These are phyloP conservation scores for Colletotrichum limetticola DNA, from an alignment of 2,329 filamentous ascomycete species.

Conservation along the genomic window DNA sequence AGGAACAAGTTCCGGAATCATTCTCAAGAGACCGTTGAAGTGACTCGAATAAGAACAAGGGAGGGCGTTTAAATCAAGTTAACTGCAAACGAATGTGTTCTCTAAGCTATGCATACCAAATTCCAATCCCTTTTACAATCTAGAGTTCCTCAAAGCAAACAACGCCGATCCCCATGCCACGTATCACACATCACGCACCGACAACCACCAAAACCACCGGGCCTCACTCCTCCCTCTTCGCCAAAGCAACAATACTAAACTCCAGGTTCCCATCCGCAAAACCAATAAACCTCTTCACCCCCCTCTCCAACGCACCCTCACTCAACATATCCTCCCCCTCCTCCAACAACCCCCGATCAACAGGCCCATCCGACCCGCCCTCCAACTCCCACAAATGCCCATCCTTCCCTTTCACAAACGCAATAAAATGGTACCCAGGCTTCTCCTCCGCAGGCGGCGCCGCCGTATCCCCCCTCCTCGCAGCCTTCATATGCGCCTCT, in stretches of 20 bases:
- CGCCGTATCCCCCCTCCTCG: conserved; percentile 72
- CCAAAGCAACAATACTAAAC: conserved; percentile 52
- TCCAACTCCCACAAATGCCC: conserved; percentile 82
- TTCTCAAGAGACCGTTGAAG: rapidly evolving
- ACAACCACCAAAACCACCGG: too few species aligned
- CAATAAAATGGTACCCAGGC: conserved; percentile 81
- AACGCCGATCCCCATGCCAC: neutral
- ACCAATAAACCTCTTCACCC: conserved; percentile 56
- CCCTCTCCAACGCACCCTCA: conserved; percentile 74
- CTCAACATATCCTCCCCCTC: conserved; percentile 73
- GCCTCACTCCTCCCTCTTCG: conserved; percentile 30
- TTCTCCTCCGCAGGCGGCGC: conserved; percentile 70
- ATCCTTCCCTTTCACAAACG: conserved; percentile 77
- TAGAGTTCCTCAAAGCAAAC: neutral
- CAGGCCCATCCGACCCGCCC: conserved; percentile 77
- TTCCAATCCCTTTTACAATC: neutral
- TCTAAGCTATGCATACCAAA: neutral
- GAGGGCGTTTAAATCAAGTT: neutral
- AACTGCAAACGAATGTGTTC: neutral
- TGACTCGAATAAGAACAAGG: neutral
- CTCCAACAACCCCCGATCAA: conserved; percentile 69
- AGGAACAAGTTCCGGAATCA: too few species aligned
- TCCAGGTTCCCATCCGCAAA: conserved; percentile 47
- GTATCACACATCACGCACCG: too few species aligned
- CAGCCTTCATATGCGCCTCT: conserved; percentile 77